phyloP scores from a whole-genome alignment of 2,329 filamentous ascomycete species.

The Penicillium sp. region DNA sequence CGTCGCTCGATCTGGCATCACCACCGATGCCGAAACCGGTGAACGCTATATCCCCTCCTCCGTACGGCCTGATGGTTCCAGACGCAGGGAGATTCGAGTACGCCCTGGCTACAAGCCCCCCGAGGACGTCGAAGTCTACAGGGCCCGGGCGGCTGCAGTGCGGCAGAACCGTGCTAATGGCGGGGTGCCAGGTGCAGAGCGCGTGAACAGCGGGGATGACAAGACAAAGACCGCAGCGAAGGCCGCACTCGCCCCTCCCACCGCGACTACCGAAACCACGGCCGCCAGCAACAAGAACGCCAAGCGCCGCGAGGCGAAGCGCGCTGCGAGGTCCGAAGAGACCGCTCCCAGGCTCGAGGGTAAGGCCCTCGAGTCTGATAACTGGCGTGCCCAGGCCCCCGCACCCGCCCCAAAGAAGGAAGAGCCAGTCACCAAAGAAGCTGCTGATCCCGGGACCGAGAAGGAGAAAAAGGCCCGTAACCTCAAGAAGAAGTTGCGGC shows the following conservation, averaged over 20 bases:
- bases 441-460: slow-evolving; percentile 67
- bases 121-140: slow-evolving; percentile 95
- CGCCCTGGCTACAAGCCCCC: slow-evolving; percentile 89
- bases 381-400: slow-evolving; percentile 28
- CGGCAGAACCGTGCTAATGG: slow-evolving; percentile 71
- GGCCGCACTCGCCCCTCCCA: neutral
- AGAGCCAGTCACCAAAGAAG: slow-evolving; percentile 30
- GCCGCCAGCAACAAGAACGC: slow-evolving; percentile 76
- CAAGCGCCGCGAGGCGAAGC: slow-evolving; percentile 67
- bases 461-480: slow-evolving; percentile 90
- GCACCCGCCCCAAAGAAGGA: slow-evolving; percentile 27
- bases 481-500: slow-evolving; percentile 89
- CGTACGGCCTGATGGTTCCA: slow-evolving; percentile 77
- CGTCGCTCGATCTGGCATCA: slow-evolving; percentile 58
- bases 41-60: slow-evolving; percentile 88
- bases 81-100: slow-evolving; percentile 91
- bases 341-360: slow-evolving; percentile 26
- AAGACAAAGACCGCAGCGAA: slow-evolving; percentile 39
- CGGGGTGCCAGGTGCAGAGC: slow-evolving; percentile 70
- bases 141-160: slow-evolving; percentile 80
- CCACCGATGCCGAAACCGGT: slow-evolving; percentile 70
- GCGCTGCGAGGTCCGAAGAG: slow-evolving; percentile 60
- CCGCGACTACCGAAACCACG: slow-evolving; percentile 29
- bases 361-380: slow-evolving; percentile 30
- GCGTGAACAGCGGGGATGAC: slow-evolving; percentile 52